A percentile compares a stretch with the other conserved stretches of the same genome.
These are phyloP conservation scores for Polygonum maritimum DNA, from an alignment of 148 eudicot genomes.

Conservation along the genomic window DNA sequence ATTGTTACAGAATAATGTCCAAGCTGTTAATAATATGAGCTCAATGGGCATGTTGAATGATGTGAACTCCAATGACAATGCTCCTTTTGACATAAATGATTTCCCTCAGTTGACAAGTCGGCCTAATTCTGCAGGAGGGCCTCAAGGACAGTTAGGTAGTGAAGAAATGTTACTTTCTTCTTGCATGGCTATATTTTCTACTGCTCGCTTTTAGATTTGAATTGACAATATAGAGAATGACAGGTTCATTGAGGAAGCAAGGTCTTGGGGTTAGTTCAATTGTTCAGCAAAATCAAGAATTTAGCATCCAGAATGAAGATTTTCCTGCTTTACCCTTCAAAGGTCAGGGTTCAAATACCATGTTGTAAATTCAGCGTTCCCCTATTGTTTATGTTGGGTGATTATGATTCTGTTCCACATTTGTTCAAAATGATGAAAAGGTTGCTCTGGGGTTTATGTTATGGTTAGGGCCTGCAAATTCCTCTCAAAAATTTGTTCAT, in stretches of 20 bases:
- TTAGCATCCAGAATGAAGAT: conserved; percentile 98
- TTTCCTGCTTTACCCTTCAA: conserved; percentile 94
- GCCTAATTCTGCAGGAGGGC: conserved; percentile 94
- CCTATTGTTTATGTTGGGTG: neutral
- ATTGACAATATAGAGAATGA: conserved; percentile 18
- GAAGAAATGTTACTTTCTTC: conserved; percentile 8
- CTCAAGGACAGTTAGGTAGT: conserved; percentile 88
- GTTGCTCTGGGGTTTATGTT: neutral
- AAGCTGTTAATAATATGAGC: conserved; percentile 57
- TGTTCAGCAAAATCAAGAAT: conserved; percentile 94
- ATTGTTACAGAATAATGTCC: conserved; percentile 74
- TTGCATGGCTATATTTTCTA: neutral
- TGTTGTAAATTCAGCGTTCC: neutral
- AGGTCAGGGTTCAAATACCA: conserved; percentile 33
- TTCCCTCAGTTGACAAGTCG: conserved; percentile 91
- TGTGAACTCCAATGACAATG: conserved; percentile 65
- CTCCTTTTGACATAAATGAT: conserved; percentile 93
- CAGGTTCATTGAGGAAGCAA: conserved; percentile 86
- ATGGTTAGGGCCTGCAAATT: neutral
- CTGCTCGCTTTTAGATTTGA: conserved; percentile 13
- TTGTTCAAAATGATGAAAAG: neutral
- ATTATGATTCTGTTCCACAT: neutral
- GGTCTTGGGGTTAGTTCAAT: conserved; percentile 92
- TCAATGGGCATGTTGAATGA: conserved; percentile 89
- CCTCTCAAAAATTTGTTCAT: neutral